These are phyloP conservation scores for Chaetothyriales sp. DNA, from an alignment of 2,329 filamentous ascomycete species.

Conservation along the genomic window DNA sequence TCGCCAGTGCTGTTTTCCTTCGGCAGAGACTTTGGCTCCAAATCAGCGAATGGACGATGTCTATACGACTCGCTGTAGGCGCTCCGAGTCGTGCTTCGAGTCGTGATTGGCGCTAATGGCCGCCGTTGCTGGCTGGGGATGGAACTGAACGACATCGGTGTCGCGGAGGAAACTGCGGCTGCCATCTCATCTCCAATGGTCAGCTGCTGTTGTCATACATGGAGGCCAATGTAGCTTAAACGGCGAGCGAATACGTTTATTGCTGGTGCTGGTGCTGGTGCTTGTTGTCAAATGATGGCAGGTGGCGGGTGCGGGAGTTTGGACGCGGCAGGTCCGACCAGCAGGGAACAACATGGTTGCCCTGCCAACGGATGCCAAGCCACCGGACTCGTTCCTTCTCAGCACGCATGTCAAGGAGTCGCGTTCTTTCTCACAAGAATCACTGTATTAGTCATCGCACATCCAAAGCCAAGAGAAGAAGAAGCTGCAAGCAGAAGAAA, in stretches of 20 bases:
- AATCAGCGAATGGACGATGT: not conserved
- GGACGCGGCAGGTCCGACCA: not conserved
- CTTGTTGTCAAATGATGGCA: not conserved
- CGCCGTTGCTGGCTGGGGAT: slow-evolving; percentile 23
- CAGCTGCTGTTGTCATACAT: not conserved
- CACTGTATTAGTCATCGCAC: too few species aligned
- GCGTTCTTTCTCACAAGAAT: not conserved
- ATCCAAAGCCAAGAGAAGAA: too few species aligned
- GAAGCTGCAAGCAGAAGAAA: too few species aligned
- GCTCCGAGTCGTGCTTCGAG: slow-evolving; percentile 18
- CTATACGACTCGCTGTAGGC: not conserved
- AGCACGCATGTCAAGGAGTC: too few species aligned
- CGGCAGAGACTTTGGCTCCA: not conserved
- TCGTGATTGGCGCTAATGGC: slow-evolving; percentile 21
- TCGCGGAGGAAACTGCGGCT: slow-evolving; percentile 22
- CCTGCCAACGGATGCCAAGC: not conserved
- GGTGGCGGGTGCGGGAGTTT: not conserved
- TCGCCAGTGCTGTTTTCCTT: slow-evolving; percentile 41
- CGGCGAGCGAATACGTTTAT: not conserved
- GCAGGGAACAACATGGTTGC: not conserved
- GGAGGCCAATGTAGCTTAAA: not conserved
- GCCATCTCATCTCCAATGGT: not conserved
- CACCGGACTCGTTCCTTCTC: not conserved
- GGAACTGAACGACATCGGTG: slow-evolving; percentile 24
- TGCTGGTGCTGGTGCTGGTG: not conserved